These are phyloP conservation scores for Xylaria acuta DNA, from an alignment of 495 filamentous ascomycete species.

Conservation along the genomic window DNA sequence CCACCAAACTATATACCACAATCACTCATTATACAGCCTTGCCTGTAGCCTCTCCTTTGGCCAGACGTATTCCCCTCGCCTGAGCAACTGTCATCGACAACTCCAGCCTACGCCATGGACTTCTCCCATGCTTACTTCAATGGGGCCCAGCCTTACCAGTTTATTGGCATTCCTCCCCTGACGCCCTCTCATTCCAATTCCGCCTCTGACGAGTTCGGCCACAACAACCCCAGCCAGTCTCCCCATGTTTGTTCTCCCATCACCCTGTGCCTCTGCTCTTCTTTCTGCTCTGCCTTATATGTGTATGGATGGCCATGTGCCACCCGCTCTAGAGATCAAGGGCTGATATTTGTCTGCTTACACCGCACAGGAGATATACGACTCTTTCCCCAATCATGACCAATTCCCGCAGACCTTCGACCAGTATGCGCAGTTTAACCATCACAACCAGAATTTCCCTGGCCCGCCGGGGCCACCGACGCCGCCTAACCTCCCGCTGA, in stretches of 20 bases:
- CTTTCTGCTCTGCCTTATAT: slow-evolving; percentile 29
- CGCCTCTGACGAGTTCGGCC: slow-evolving; percentile 57
- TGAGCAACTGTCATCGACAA: neutral
- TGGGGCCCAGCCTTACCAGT: slow-evolving; percentile 60
- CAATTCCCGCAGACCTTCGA: slow-evolving; percentile 54
- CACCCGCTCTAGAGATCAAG: slow-evolving; percentile 22
- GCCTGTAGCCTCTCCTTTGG: slow-evolving; percentile 11
- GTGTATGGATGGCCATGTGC: neutral
- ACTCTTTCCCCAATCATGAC: slow-evolving; percentile 51
- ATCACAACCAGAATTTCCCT: slow-evolving; percentile 45
- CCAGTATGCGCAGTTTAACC: slow-evolving; percentile 48
- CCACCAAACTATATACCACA: neutral
- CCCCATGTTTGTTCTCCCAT: slow-evolving; percentile 56
- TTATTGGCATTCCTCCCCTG: slow-evolving; percentile 59
- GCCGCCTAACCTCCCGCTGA: slow-evolving; percentile 43
- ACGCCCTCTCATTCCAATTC: slow-evolving; percentile 61
- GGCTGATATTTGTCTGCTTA: slow-evolving; percentile 31
- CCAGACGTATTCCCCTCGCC: neutral
- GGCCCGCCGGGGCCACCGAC: slow-evolving; percentile 55
- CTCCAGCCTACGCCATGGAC: slow-evolving; percentile 46
- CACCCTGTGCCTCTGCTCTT: slow-evolving; percentile 3
- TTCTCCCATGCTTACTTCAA: slow-evolving; percentile 52
- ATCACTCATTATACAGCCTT: slow-evolving; percentile 7
- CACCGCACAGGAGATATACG: slow-evolving; percentile 54
- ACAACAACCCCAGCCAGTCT: slow-evolving; percentile 55